Conservation (phyloP, 1,284 basidiomycete genomes). For the Omphalotus olearius region DNA sequence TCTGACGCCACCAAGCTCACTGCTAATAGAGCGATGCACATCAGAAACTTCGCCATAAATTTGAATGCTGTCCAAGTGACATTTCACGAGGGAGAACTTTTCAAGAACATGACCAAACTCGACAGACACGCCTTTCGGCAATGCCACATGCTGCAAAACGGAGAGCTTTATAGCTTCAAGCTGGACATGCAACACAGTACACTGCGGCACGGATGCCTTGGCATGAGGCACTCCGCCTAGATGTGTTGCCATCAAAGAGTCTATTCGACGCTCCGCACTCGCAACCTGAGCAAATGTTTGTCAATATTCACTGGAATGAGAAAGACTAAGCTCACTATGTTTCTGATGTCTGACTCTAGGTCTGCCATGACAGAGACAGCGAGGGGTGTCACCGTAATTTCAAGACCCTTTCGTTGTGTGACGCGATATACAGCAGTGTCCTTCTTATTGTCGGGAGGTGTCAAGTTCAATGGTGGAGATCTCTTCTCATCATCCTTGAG, state of each 20-base stretch:
- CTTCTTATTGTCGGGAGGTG: background rate
- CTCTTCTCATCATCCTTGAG: too few species aligned
- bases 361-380: constrained; percentile 30
- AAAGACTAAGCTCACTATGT: constrained; percentile 29
- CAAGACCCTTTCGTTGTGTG: constrained; percentile 28
- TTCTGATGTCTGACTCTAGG: constrained; percentile 40
- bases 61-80: background rate
- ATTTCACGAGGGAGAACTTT: constrained; percentile 3
- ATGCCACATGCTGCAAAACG: constrained; percentile 26
- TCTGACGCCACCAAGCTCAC: background rate
- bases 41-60: constrained; percentile 3
- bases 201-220: constrained; percentile 13
- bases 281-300: constrained; percentile 24
- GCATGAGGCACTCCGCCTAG: constrained; percentile 26
- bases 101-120: background rate
- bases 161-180: constrained; percentile 29
- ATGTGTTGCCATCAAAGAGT: constrained; percentile 38
- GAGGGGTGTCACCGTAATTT: constrained; percentile 43
- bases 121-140: background rate
- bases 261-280: constrained; percentile 44
- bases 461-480: background rate
- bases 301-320: background rate
- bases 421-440: constrained; percentile 31
- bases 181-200: constrained; percentile 29
- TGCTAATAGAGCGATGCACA: background rate